phyloP scores from a whole-genome alignment of 2,329 filamentous ascomycete genomes.

The Zymoseptoria passerinii region DNA sequence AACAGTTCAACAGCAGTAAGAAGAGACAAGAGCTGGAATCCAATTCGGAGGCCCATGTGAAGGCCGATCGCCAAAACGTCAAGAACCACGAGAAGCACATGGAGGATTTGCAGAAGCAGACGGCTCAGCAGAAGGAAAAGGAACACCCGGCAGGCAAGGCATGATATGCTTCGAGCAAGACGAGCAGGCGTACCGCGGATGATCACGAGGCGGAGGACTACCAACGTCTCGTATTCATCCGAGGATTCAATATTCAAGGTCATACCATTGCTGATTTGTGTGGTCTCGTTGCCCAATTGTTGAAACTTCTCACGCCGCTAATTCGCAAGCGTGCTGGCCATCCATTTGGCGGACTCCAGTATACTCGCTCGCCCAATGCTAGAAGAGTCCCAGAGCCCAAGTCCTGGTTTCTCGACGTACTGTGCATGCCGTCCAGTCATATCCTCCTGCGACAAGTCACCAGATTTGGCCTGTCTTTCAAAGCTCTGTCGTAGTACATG shows the following conservation, averaged over 20 bases:
- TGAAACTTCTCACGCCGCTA: neutral
- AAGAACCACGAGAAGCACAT: conserved; percentile 37
- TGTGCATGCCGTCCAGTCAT: conserved; percentile 27
- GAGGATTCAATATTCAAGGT: neutral
- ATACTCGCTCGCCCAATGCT: conserved; percentile 14
- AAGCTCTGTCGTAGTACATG: conserved; percentile 34
- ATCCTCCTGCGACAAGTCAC: conserved; percentile 18
- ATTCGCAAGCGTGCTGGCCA: conserved; percentile 6
- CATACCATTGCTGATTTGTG: neutral
- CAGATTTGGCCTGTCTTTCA: conserved; percentile 22
- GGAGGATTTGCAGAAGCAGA: conserved; percentile 38
- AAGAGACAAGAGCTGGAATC: conserved; percentile 36
- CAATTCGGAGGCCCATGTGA: conserved; percentile 33
- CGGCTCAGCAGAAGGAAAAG: conserved; percentile 34
- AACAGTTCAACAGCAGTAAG: conserved; percentile 37
- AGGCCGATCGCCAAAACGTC: conserved; percentile 38
- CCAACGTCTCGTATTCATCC: neutral
- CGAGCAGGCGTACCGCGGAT: neutral
- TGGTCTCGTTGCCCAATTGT: neutral
- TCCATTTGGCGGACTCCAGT: conserved; percentile 15
- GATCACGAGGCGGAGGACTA: neutral
- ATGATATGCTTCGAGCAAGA: neutral
- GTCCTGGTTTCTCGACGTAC: conserved; percentile 28
- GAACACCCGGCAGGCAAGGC: conserved; percentile 25
- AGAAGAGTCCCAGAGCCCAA: conserved; percentile 19